A percentile compares a stretch with the other conserved stretches of the same genome.
phyloP scores from a whole-genome alignment of 164 flowering plant genomes.

The Nymphaea colorata region DNA sequence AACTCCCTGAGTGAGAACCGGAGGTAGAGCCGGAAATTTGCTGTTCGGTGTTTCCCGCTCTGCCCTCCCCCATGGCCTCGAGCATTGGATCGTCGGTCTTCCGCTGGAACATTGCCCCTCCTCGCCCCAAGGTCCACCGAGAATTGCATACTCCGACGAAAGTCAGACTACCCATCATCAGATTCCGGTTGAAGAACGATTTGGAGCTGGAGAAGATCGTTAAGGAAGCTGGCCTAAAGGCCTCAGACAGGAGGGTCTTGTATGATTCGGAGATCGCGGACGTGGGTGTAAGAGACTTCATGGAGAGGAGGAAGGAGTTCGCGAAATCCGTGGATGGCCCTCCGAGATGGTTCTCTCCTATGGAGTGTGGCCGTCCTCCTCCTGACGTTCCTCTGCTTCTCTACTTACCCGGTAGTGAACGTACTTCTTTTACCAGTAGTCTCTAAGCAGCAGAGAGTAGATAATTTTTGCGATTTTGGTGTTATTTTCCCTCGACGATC shows the following conservation, averaged over 20 bases:
- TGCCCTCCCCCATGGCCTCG: no score
- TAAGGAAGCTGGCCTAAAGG: neutral
- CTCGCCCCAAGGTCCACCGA: no score
- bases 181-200: no score
- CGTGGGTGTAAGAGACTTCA: slow-evolving; percentile 27
- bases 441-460: no score
- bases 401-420: slow-evolving; percentile 37
- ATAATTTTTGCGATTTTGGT: neutral
- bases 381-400: slow-evolving; percentile 38
- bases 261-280: slow-evolving; percentile 9
- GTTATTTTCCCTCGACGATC: neutral
- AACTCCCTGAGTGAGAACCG: no score
- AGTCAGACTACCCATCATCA: no score
- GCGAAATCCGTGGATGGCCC: slow-evolving; percentile 45
- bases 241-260: neutral
- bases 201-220: neutral
- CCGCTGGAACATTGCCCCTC: no score
- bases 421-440: neutral
- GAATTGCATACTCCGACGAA: no score
- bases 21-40: no score
- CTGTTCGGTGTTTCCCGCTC: no score
- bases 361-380: slow-evolving; percentile 29
- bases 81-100: no score
- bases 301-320: slow-evolving; percentile 25
- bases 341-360: slow-evolving; percentile 63